Percentiles rank a stretch among this genome's conserved stretches.
Evolutionary conservation across 1,284 basidiomycete genomes (phyloP).

Genomic region (Boletus smithii): DNA sequence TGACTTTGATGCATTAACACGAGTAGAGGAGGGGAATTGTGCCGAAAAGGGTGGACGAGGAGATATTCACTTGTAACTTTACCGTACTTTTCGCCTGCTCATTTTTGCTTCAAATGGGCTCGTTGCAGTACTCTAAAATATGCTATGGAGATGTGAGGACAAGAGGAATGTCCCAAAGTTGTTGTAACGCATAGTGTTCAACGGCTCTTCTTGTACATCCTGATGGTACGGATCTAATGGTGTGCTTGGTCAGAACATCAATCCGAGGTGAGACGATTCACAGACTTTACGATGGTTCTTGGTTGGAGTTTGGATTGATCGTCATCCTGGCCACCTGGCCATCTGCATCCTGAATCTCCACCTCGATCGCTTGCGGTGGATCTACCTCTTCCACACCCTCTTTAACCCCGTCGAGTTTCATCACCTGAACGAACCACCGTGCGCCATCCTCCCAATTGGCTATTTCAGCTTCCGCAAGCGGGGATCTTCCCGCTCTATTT

Average conservation of each 20-base stretch:
- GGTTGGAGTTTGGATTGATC: slow-evolving; percentile 29
- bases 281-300: slow-evolving; percentile 2
- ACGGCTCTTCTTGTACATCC: no score
- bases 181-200: no score
- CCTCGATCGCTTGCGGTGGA: slow-evolving; percentile 26
- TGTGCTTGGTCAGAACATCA: background rate
- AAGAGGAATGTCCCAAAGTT: no score
- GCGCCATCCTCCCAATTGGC: slow-evolving; percentile 79
- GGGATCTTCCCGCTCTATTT: slow-evolving; percentile 65
- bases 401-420: slow-evolving; percentile 57
- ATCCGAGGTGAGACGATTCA: background rate
- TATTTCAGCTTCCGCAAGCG: slow-evolving; percentile 73
- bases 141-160: no score
- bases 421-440: slow-evolving; percentile 70
- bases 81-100: no score
- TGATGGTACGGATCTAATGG: no score
- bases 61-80: no score
- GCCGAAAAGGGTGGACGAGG: no score
- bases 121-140: no score
- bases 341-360: slow-evolving; percentile 68
- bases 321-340: slow-evolving; percentile 60
- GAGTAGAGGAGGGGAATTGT: no score
- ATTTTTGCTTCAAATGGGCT: no score
- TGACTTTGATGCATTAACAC: no score
- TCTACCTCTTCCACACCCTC: slow-evolving; percentile 24